Evolutionary conservation across 768 basidiomycete species (phyloP), one percentile per base, ranked within the genome.

Genomic region (Phanerodontia chrysosporium): DNA sequence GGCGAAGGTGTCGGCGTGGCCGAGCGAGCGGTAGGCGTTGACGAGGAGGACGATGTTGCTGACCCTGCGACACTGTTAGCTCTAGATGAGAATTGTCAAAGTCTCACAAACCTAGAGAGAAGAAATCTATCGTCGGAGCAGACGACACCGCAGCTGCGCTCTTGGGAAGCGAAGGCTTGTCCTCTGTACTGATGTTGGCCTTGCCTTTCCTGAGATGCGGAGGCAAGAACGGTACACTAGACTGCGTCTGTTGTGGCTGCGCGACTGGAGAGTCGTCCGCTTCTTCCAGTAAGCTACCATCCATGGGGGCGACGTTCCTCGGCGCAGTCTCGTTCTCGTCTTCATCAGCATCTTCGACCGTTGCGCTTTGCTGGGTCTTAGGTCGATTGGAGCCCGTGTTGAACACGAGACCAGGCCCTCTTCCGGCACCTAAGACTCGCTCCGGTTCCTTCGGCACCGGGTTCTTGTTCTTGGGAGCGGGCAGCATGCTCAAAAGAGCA

Each of bases 401-500:
- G 70, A 90, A 89, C 27, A 83, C 78, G n/a, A 89, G 68, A 5
- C 85, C 82, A 6, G 81, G 83, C 1, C 84, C 82, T 22, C 75
- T 72, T 1, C 87, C 86, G 16, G 80, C 82, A 2, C 90, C 90
- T 4, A 92, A 77, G 14, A 89, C 79, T 29, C 85, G 78, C 62
- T 82, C 79, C 5, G 78, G 70, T 28, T 73, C 68, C 51, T 74
- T 68, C 25, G 69, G 66, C n/a, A 77, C 68, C 10, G 82, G 77
- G 24, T 72, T 67, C 56, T 76, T 74, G 68, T 81, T 80, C 72
- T 86, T 90, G 5, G 90, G 90, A 0, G 84, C 81, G 32, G 90
- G 90, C 12, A 92, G 77, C 85, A 91, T 90, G 9, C 80, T 80
- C 30, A 92, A 66, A 49, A 92, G 68, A 2, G 83, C 81, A 0